Evolutionary conservation across 345 rosid genomes (phyloP).

Genomic region (Cardamine chenopodiifolia): DNA sequence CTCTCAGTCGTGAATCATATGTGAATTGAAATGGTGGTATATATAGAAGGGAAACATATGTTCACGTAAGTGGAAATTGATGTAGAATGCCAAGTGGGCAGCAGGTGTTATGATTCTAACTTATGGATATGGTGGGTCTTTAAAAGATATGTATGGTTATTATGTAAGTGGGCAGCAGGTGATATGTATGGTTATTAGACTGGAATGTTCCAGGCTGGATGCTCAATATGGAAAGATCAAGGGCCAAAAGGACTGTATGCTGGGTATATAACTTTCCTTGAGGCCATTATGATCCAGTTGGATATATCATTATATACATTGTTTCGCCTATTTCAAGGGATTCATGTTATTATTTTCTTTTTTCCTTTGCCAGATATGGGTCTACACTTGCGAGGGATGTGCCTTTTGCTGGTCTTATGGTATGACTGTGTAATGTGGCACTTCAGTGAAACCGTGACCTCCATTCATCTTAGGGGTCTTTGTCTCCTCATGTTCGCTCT

Average conservation of each 20-base stretch:
- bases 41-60: not conserved
- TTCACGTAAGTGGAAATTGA: conserved; percentile 2
- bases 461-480: not conserved
- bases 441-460: not conserved
- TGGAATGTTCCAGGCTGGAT: conserved; percentile 88
- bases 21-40: not conserved
- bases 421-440: conserved; percentile 33
- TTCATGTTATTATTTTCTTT: not conserved
- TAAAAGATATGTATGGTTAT: conserved; percentile 58
- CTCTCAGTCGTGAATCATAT: conserved; percentile 3
- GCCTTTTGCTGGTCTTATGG: conserved; percentile 97
- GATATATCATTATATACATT: not conserved
- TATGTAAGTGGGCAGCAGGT: too few relatives aligned
- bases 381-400: conserved; percentile 96
- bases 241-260: conserved; percentile 86
- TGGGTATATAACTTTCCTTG: conserved; percentile 54
- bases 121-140: not conserved
- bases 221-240: conserved; percentile 83
- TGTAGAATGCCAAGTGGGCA: conserved; percentile 19
- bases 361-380: conserved; percentile 61
- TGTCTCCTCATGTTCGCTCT: conserved; percentile 25
- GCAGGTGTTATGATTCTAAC: conserved; percentile 9
- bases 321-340: conserved; percentile 15
- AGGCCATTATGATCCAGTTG: conserved; percentile 15
- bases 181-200: conserved; percentile 75